Percentiles rank a stretch among this genome's conserved stretches.
These are phyloP conservation scores for Rhododendron kiyosumense DNA, from an alignment of 148 eudicot genomes.

Conservation along the genomic window DNA sequence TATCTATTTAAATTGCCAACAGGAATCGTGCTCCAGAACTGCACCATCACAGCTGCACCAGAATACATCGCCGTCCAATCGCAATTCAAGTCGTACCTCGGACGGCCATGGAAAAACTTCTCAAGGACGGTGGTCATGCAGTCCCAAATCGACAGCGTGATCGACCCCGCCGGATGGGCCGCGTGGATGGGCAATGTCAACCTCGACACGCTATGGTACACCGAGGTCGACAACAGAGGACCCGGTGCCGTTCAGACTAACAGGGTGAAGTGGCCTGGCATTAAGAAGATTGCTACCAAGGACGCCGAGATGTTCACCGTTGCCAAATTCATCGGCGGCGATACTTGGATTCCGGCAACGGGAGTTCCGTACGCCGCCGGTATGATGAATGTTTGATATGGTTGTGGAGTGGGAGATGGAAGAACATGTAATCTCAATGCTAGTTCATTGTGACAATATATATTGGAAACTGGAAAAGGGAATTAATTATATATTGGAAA, in stretches of 20 bases:
- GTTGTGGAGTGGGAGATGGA: neutral
- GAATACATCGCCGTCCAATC: conserved; percentile 20
- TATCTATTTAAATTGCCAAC: neutral
- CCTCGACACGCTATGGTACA: conserved; percentile 41
- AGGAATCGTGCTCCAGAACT: conserved; percentile 42
- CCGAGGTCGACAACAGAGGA: conserved; percentile 50
- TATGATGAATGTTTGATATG: conserved; percentile 3
- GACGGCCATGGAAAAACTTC: conserved; percentile 67
- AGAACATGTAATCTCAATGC: neutral
- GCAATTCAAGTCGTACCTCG: conserved; percentile 39
- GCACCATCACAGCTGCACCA: conserved; percentile 43
- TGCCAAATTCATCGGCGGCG: conserved; percentile 26
- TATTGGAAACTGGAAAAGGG: neutral
- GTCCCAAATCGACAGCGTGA: conserved; percentile 39
- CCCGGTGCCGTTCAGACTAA: conserved; percentile 24
- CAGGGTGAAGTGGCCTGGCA: conserved; percentile 58
- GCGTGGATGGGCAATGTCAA: conserved; percentile 45
- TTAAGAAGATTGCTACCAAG: conserved; percentile 17
- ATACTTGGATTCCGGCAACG: conserved; percentile 35
- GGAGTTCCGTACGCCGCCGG: conserved; percentile 48
- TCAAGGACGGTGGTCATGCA: conserved; percentile 71
- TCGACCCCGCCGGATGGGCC: conserved; percentile 51
- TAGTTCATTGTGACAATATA: neutral
- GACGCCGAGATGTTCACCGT: conserved; percentile 28
- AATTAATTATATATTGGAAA: neutral